Evolutionary conservation across 2,329 filamentous ascomycete species (phyloP).

Genomic region (Sporothrix protearum): DNA sequence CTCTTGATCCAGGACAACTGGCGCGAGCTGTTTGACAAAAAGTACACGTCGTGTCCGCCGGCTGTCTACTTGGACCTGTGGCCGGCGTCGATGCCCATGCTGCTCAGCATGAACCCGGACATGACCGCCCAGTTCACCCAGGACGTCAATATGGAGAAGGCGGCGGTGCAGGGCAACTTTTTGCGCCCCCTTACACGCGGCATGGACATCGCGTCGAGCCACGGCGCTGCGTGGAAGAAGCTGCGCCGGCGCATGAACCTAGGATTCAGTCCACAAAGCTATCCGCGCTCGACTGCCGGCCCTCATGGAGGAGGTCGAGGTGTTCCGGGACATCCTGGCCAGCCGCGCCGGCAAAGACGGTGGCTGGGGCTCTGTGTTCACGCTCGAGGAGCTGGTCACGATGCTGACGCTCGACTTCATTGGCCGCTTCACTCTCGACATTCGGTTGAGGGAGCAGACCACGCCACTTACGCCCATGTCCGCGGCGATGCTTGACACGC

Average conservation of each 20-base stretch:
- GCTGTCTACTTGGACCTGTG: constrained; percentile 27
- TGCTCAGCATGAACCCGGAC: constrained; percentile 26
- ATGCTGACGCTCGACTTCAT: constrained; percentile 33
- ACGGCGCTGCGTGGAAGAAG: constrained; percentile 40
- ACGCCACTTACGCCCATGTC: constrained; percentile 20
- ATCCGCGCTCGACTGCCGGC: constrained; percentile 36
- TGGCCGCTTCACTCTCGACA: constrained; percentile 29
- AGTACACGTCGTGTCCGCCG: constrained; percentile 17
- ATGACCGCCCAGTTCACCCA: constrained; percentile 25
- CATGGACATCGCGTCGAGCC: constrained; percentile 36
- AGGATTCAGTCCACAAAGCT: constrained; percentile 38
- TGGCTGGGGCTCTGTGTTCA: constrained; percentile 28
- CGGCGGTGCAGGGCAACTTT: constrained; percentile 11
- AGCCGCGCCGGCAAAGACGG: constrained; percentile 28
- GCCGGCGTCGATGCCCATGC: constrained; percentile 24
- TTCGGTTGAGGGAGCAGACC: constrained; percentile 23
- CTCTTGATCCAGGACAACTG: constrained; percentile 28
- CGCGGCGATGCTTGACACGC: constrained; percentile 22
- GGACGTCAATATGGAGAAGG: constrained; percentile 23
- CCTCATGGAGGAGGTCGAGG: constrained; percentile 34
- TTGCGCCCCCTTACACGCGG: constrained; percentile 33
- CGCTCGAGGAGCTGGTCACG: constrained; percentile 29
- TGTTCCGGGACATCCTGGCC: constrained; percentile 32
- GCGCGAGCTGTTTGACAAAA: constrained; percentile 27
- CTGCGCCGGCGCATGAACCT: constrained; percentile 38